Percentiles rank a stretch among this genome's conserved stretches.
phyloP scores from a whole-genome alignment of 2,329 filamentous ascomycete species.

The Penicillium sp. region DNA sequence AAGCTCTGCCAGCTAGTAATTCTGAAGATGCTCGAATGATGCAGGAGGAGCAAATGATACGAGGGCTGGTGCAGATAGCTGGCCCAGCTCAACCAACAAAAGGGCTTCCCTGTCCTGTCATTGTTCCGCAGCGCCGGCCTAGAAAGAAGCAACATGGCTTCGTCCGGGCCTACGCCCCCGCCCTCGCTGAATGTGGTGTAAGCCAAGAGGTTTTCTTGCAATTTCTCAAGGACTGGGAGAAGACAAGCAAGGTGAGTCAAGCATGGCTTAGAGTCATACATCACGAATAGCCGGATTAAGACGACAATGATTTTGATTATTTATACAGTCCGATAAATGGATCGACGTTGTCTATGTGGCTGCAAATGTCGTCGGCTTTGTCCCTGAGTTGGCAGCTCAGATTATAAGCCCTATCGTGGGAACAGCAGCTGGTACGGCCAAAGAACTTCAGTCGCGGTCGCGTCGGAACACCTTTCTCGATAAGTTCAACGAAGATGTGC shows the following conservation, averaged over 20 bases:
- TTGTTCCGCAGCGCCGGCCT: conserved; percentile 13
- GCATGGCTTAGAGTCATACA: background rate
- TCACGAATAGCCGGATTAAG: too few relatives aligned
- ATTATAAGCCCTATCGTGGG: conserved; percentile 25
- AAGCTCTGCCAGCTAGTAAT: background rate
- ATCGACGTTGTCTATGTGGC: conserved; percentile 7
- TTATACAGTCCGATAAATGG: background rate
- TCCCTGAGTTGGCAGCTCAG: conserved; percentile 6
- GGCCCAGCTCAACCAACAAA: conserved; percentile 3
- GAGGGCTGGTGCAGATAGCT: conserved; percentile 12
- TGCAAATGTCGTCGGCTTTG: background rate
- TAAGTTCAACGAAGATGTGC: conserved; percentile 30
- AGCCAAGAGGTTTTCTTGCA: conserved; percentile 12
- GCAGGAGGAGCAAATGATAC: conserved; percentile 11
- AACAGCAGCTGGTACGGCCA: conserved; percentile 28
- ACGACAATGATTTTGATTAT: too few relatives aligned
- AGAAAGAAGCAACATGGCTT: conserved; percentile 11
- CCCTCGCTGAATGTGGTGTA: conserved; percentile 9
- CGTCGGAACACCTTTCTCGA: conserved; percentile 31
- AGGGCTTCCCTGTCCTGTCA: conserved; percentile 11
- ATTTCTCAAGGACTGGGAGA: conserved; percentile 1
- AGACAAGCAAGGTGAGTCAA: background rate
- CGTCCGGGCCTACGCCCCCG: conserved; percentile 13
- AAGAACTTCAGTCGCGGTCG: conserved; percentile 29
- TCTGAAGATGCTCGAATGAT: conserved; percentile 7